Base-by-base conservation (phyloP, 768 basidiomycete species). In the Leucosporidium scottii region DNA sequence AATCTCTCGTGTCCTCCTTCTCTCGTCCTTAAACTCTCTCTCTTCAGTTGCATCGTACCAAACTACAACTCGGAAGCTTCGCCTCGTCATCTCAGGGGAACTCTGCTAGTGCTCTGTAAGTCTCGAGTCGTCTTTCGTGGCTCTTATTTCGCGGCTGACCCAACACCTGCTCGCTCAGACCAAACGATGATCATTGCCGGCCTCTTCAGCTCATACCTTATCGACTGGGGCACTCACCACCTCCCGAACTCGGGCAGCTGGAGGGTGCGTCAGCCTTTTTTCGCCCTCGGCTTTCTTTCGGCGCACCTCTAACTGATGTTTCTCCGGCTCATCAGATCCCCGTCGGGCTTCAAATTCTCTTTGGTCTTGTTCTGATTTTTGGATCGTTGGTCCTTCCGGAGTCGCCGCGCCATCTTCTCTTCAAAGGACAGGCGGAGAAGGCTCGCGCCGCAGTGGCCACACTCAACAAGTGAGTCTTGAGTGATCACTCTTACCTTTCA, bases 1-100 rank as follows among this genome's bases (percentile, higher is more conserved):
- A n/a, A n/a, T n/a, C n/a, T n/a, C n/a, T n/a, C n/a, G n/a, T n/a
- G n/a, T n/a, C n/a, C n/a, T n/a, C n/a, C n/a, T n/a, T n/a, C n/a
- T n/a, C n/a, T n/a, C n/a, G n/a, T n/a, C n/a, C n/a, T n/a, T n/a
- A n/a, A n/a, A n/a, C n/a, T n/a, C n/a, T n/a, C n/a, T n/a, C n/a
- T n/a, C n/a, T n/a, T n/a, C n/a, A n/a, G n/a, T n/a, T n/a, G n/a
- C n/a, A 59, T 89, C 84, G 77, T 75, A 9, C 78, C 77, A 15
- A 70, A 90, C 10, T 90, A 89, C 76, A 88, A 87, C 70, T 88
- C 88, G 49, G 88, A 90, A 78, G 87, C 87, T 0, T 84, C 88
- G 0, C 89, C 89, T 0, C 88, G 88, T 74, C 82, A 84, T 1
- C 81, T 90, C 65, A 84, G 89, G 75, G 89, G 88, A 12, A 83